A percentile compares a stretch with the other conserved stretches of the same genome.
phyloP scores from a whole-genome alignment of 768 basidiomycete genomes.

The Phylloporus scabripes region DNA sequence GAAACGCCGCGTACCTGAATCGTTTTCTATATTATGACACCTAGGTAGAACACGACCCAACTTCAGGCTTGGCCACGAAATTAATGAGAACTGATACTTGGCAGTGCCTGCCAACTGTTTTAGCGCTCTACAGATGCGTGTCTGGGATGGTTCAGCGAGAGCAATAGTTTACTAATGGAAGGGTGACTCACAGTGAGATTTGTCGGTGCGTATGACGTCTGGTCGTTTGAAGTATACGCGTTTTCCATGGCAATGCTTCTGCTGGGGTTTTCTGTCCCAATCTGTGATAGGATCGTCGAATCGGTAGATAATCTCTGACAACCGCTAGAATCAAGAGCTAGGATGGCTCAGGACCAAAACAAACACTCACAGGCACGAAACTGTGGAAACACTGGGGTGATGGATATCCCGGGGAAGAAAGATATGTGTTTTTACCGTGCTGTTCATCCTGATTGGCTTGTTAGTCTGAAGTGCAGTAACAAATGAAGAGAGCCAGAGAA shows the following conservation, averaged over 20 bases:
- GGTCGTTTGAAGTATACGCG: slow-evolving; percentile 3
- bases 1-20: slow-evolving; percentile 18
- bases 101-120: slow-evolving; percentile 8
- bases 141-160: slow-evolving; percentile 7
- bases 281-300: slow-evolving; percentile 12
- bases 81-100: slow-evolving; percentile 13
- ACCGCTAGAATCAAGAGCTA: neutral
- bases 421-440: neutral
- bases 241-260: neutral
- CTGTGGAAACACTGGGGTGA: slow-evolving; percentile 21
- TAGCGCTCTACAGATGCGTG: slow-evolving; percentile 15
- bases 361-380: slow-evolving; percentile 22
- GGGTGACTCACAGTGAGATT: slow-evolving; percentile 14
- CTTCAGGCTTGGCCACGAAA: slow-evolving; percentile 11
- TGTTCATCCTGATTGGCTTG: slow-evolving; percentile 9
- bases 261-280: slow-evolving; percentile 5
- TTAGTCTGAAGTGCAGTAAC: neutral
- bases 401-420: neutral
- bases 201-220: slow-evolving; percentile 4
- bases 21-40: slow-evolving; percentile 13
- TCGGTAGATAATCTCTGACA: slow-evolving; percentile 26
- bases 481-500: neutral
- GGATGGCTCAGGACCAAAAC: neutral
- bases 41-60: slow-evolving; percentile 16
- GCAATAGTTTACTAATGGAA: neutral